Base-by-base conservation (phyloP, 371 early-diverging fungal species). In the Mortierella sp. region DNA sequence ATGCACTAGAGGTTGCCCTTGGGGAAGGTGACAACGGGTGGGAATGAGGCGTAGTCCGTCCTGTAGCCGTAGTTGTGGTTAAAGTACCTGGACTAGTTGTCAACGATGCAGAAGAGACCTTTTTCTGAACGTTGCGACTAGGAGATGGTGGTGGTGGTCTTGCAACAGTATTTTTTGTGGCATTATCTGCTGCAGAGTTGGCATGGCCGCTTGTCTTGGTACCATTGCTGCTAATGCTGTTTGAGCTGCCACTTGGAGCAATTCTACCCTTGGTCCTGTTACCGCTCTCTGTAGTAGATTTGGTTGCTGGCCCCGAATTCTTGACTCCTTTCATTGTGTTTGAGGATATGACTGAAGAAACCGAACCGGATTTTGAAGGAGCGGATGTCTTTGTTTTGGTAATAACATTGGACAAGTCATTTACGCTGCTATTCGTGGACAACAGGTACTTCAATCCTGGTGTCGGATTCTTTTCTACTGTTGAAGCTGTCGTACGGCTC, bases 301-400 rank as follows among this genome's bases (percentile, higher is more conserved):
- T 57, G 3, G 31, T 57, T 29, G 57, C n/a, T 2, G 37, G 6
- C 10, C 23, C 42, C 7, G 64, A 13, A 32, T 26, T 47, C 49
- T 2, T 47, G 32, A 31, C 22, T 5, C 31, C 29, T 17, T 17
- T 47, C 26, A 26, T 31, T 26, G 54, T 54, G 54, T 26, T 54
- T 2, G 60, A 22, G 22, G 60, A 26, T 26, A 43, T 32, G 32
- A 35, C 32, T n/a, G 57, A 57, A 4, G 60, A 63, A 19, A 51
- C 32, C 12, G 28, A 28, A n/a, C 34, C 29, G 3, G 64, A 2
- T 51, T 37, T 40, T 7, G 37, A 58, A 34, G n/a, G n/a, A 8
- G 47, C 45, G 3, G 49, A 32, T 7, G 57, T 32, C 34, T 66
- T 66, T 13, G 66, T 66, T 54, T 66, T 66, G 43, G 66, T 57